These are phyloP conservation scores for Agrocybe praecox DNA, from an alignment of 768 basidiomycete genomes.

Conservation along the genomic window DNA sequence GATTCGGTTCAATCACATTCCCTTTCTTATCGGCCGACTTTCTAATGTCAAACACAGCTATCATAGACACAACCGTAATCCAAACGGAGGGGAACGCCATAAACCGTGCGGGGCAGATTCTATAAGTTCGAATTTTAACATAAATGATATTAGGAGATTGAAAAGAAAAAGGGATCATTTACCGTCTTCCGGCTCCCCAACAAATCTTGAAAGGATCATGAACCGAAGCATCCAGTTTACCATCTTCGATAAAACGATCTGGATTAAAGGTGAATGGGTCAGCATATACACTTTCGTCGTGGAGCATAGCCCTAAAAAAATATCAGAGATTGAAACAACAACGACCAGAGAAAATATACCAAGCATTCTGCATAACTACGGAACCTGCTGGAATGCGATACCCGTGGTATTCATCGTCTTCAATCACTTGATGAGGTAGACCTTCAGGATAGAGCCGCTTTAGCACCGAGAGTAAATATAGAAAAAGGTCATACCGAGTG, in stretches of 20 bases:
- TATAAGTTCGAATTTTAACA: not conserved
- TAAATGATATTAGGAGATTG: not conserved
- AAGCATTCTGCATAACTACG: constrained; percentile 31
- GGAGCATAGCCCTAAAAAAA: constrained; percentile 40
- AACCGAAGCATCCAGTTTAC: constrained; percentile 25
- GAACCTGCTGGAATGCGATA: constrained; percentile 32
- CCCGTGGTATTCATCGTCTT: constrained; percentile 31
- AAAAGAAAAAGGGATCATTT: not conserved
- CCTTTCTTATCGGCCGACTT: constrained; percentile 21
- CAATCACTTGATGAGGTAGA: constrained; percentile 19
- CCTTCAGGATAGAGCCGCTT: not conserved
- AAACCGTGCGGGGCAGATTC: constrained; percentile 24
- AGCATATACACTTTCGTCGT: constrained; percentile 37
- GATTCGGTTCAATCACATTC: constrained; percentile 14
- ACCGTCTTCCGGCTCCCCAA: constrained; percentile 36
- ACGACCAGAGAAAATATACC: constrained; percentile 27
- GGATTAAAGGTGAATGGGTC: constrained; percentile 44
- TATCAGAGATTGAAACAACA: not conserved
- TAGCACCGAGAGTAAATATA: not conserved
- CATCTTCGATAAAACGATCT: constrained; percentile 37
- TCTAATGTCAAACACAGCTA: constrained; percentile 24
- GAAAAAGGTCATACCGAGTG: constrained; percentile 18
- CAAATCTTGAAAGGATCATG: constrained; percentile 26
- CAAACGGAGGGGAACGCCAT: constrained; percentile 24
- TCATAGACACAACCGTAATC: constrained; percentile 23